phyloP scores from a whole-genome alignment of 139 green algal genomes.

The Chlorella vulgaris region DNA sequence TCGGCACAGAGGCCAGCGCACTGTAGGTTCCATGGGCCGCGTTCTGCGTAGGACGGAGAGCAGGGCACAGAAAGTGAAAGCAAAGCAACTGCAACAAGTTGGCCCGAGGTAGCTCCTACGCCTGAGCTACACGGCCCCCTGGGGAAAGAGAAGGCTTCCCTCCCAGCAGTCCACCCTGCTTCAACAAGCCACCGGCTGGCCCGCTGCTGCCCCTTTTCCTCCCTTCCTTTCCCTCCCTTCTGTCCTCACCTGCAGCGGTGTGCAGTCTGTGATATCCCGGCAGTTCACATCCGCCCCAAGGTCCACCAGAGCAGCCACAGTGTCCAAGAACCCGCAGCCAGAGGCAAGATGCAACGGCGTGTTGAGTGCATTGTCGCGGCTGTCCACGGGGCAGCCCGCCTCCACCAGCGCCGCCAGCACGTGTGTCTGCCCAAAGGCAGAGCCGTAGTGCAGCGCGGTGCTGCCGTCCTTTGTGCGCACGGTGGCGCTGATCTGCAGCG shows the following conservation, averaged over 20 bases:
- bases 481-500: constrained; percentile 12
- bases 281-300: constrained; percentile 58
- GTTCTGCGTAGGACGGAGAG: constrained; percentile 46
- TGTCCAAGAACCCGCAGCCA: constrained; percentile 70
- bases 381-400: constrained; percentile 55
- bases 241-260: constrained; percentile 42
- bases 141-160: neutral
- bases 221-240: neutral
- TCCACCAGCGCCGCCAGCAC: constrained; percentile 53
- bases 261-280: constrained; percentile 61
- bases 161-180: neutral
- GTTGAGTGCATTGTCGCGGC: constrained; percentile 60
- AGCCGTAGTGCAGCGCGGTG: constrained; percentile 64
- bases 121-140: too few relatives aligned
- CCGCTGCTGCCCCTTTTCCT: neutral
- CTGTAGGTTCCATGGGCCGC: constrained; percentile 72
- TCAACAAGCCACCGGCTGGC: neutral
- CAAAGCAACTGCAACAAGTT: neutral
- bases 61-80: neutral
- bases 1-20: constrained; percentile 57
- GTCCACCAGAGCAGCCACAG: constrained; percentile 51
- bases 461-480: constrained; percentile 58
- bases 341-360: constrained; percentile 69
- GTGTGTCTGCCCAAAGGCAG: constrained; percentile 64
- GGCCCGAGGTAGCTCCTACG: neutral